Conservation (phyloP, 2,329 filamentous ascomycete species). For the Calonectria fujianensis region DNA sequence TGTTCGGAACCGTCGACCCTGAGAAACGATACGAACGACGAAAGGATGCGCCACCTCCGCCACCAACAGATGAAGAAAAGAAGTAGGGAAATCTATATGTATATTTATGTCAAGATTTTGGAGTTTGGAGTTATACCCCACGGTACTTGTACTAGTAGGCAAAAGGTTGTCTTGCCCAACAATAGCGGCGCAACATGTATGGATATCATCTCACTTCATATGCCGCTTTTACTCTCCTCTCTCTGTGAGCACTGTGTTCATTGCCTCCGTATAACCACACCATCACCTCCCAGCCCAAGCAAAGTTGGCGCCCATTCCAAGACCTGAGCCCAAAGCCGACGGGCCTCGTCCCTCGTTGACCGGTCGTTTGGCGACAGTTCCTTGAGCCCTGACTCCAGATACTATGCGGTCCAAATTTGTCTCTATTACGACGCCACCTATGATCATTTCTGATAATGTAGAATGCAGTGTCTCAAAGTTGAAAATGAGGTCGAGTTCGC, state of each 20-base stretch:
- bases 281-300: slow-evolving; percentile 69
- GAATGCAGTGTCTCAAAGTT: slow-evolving; percentile 98
- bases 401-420: slow-evolving; percentile 93
- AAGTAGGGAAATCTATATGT: slow-evolving; percentile 53
- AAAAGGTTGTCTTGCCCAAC: not conserved
- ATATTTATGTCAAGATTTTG: slow-evolving; percentile 49
- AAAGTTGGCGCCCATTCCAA: slow-evolving; percentile 76
- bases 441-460: slow-evolving; percentile 93
- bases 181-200: slow-evolving; percentile 49
- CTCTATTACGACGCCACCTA: slow-evolving; percentile 95
- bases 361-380: slow-evolving; percentile 85
- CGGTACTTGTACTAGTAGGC: slow-evolving; percentile 12
- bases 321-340: slow-evolving; percentile 67
- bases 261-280: slow-evolving; percentile 30
- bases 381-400: slow-evolving; percentile 85
- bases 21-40: slow-evolving; percentile 66
- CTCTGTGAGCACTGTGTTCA: slow-evolving; percentile 31
- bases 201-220: slow-evolving; percentile 50
- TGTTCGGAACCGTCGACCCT: slow-evolving; percentile 64
- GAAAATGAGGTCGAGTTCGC: slow-evolving; percentile 98
- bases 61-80: slow-evolving; percentile 52
- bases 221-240: slow-evolving; percentile 46
- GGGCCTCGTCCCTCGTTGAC: slow-evolving; percentile 79
- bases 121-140: slow-evolving; percentile 56
- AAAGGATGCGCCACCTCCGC: slow-evolving; percentile 60